phyloP scores from a whole-genome alignment of 2,329 filamentous ascomycete genomes.

The Periglandula ipomoeae region DNA sequence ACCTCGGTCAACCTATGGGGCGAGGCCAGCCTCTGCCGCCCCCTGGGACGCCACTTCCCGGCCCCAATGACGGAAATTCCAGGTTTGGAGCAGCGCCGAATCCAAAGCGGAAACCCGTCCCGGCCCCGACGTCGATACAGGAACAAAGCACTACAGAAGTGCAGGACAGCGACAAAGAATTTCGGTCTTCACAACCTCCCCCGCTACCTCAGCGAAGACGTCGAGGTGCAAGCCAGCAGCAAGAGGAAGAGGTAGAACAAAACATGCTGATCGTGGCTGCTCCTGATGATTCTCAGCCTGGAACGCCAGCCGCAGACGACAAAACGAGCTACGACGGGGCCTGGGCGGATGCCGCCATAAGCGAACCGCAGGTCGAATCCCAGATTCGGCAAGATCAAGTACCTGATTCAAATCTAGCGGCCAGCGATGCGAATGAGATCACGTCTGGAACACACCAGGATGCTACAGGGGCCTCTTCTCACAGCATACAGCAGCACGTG shows the following conservation, averaged over 20 bases:
- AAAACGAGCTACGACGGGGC: constrained; percentile 10
- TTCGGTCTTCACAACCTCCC: constrained; percentile 22
- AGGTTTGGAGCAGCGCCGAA: constrained; percentile 48
- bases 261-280: constrained; percentile 56
- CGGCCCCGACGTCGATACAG: constrained; percentile 35
- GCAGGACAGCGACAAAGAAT: constrained; percentile 20
- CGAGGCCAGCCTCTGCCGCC: constrained; percentile 75
- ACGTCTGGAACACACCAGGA: not conserved
- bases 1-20: constrained; percentile 63
- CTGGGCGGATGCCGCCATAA: constrained; percentile 9
- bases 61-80: constrained; percentile 49
- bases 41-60: constrained; percentile 67
- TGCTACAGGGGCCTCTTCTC: not conserved
- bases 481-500: not conserved
- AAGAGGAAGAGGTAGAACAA: constrained; percentile 33
- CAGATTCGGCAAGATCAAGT: not conserved
- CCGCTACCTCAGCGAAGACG: constrained; percentile 39
- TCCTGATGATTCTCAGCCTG: constrained; percentile 52
- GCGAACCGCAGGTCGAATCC: constrained; percentile 6
- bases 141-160: constrained; percentile 12
- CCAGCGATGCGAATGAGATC: not conserved
- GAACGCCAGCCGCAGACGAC: constrained; percentile 37
- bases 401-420: not conserved
- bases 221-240: constrained; percentile 24
- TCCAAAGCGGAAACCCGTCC: constrained; percentile 57